phyloP scores from a whole-genome alignment of 1,284 basidiomycete genomes.

The Sutorius eximius region DNA sequence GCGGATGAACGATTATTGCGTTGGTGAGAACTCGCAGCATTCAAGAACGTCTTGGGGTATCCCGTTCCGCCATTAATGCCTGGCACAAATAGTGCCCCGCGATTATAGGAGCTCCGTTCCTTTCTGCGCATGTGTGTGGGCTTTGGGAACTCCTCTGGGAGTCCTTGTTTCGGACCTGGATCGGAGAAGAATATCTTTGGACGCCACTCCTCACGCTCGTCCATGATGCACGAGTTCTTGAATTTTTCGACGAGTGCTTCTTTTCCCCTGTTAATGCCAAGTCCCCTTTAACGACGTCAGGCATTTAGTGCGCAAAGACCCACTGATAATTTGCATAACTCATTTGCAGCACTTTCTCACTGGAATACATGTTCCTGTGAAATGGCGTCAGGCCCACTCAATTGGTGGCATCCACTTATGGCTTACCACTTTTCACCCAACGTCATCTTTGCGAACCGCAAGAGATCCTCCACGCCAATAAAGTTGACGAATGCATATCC shows the following conservation, averaged over 20 bases:
- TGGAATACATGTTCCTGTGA: slow-evolving; percentile 81
- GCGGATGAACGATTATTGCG: slow-evolving; percentile 20
- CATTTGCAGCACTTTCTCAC: slow-evolving; percentile 85
- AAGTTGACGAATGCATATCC: slow-evolving; percentile 90
- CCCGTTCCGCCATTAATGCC: slow-evolving; percentile 34
- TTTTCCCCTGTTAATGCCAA: slow-evolving; percentile 60
- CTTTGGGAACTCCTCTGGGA: slow-evolving; percentile 77
- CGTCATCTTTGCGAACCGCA: slow-evolving; percentile 69
- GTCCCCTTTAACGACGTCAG: slow-evolving; percentile 9
- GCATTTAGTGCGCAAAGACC: slow-evolving; percentile 29
- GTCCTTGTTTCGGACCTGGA: slow-evolving; percentile 65
- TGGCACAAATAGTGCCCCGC: slow-evolving; percentile 65
- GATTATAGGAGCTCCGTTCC: slow-evolving; percentile 72
- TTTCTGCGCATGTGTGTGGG: slow-evolving; percentile 76
- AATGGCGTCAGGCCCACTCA: slow-evolving; percentile 4
- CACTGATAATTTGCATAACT: slow-evolving; percentile 86
- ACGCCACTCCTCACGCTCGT: slow-evolving; percentile 75
- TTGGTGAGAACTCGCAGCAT: slow-evolving; percentile 23
- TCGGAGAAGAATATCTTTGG: slow-evolving; percentile 83
- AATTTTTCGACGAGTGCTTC: slow-evolving; percentile 84
- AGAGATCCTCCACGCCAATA: slow-evolving; percentile 71
- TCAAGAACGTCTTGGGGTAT: slow-evolving; percentile 34
- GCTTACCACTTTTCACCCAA: slow-evolving; percentile 75
- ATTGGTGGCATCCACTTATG: not conserved
- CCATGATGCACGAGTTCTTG: slow-evolving; percentile 84